Conservation (phyloP, 2,329 filamentous ascomycete species). For the Exophiala phaeomuriformis region DNA sequence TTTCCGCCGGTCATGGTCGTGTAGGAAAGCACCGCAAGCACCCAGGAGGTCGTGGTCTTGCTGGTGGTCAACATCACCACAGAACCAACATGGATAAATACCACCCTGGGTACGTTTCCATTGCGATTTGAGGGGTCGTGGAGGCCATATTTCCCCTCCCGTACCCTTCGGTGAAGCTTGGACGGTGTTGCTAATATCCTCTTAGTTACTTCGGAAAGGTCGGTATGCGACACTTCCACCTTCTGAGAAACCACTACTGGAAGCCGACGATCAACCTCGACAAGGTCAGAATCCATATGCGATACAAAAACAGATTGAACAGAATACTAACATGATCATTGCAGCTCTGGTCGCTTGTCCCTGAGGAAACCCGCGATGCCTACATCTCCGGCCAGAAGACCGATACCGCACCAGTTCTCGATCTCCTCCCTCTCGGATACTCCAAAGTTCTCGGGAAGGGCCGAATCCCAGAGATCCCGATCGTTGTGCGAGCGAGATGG, state of each 20-base stretch:
- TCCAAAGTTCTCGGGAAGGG: conserved; percentile 99
- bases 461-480: conserved; percentile 81
- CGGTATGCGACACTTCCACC: conserved; percentile 95
- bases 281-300: conserved; percentile 58
- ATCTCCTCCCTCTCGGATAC: conserved; percentile 95
- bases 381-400: conserved; percentile 75
- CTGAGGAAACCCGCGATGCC: conserved; percentile 83
- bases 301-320: neutral
- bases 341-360: conserved; percentile 91
- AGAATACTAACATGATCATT: conserved; percentile 18
- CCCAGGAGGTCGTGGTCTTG: conserved; percentile 72
- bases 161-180: neutral
- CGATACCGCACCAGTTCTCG: conserved; percentile 93
- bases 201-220: conserved; percentile 63
- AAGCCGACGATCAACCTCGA: conserved; percentile 98
- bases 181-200: conserved; percentile 7
- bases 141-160: neutral
- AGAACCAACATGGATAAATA: conserved; percentile 87
- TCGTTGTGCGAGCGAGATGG: conserved; percentile 92
- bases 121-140: conserved; percentile 33
- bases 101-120: conserved; percentile 93
- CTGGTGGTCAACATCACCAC: conserved; percentile 99
- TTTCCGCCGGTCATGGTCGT: conserved; percentile 96
- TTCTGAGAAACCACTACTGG: conserved; percentile 92
- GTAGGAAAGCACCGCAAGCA: conserved; percentile 98